Conservation (phyloP, 306 rosid genomes). For the Citrullus colocynthis region DNA sequence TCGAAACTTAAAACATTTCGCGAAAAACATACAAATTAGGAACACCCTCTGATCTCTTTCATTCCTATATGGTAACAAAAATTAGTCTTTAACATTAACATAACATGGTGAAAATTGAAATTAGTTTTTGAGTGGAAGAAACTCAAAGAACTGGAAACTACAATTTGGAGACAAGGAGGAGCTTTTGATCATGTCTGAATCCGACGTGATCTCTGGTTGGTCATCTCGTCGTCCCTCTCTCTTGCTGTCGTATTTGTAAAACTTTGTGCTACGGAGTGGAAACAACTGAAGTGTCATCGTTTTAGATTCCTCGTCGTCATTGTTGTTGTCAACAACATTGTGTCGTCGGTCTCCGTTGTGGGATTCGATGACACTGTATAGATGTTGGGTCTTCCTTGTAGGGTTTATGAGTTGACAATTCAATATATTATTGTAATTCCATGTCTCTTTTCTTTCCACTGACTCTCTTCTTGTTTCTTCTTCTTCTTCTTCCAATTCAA, state of each 20-base stretch:
- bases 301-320: not conserved
- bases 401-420: slow-evolving; percentile 3
- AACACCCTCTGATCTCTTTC: too few species aligned
- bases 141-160: slow-evolving; percentile 9
- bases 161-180: not conserved
- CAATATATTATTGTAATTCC: not conserved
- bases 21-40: too few species aligned
- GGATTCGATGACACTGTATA: not conserved
- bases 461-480: not conserved
- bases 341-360: not conserved
- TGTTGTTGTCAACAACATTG: not conserved
- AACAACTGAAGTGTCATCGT: slow-evolving; percentile 5
- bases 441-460: not conserved
- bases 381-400: slow-evolving; percentile 1
- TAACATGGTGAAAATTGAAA: not conserved
- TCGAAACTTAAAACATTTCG: too few species aligned
- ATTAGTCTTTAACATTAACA: not conserved
- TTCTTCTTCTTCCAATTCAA: not conserved
- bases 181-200: not conserved
- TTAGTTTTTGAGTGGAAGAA: slow-evolving; percentile 12
- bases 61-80: not conserved
- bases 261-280: slow-evolving; percentile 3
- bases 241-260: not conserved
- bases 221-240: not conserved
- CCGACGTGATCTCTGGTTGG: not conserved